A percentile compares a stretch with the other conserved stretches of the same genome.
phyloP scores from a whole-genome alignment of 208 protist genomes.

The Herpetomonas muscarum region DNA sequence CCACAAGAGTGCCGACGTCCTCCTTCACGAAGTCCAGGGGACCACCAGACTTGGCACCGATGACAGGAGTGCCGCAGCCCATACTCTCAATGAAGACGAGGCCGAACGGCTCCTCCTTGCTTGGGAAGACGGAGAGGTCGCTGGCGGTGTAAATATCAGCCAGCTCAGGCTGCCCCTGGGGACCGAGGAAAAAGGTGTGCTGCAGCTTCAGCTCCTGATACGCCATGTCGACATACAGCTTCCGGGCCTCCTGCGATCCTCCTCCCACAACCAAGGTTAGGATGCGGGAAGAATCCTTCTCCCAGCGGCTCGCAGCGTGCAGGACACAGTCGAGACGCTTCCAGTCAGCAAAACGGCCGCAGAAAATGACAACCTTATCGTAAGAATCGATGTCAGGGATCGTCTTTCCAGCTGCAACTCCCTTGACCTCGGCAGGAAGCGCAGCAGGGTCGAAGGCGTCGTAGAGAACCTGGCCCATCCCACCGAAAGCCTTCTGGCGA shows the following conservation, averaged over 20 bases:
- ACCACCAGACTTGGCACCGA: constrained; percentile 72
- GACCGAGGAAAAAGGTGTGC: constrained; percentile 68
- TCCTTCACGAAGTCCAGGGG: constrained; percentile 74
- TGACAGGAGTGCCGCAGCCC: constrained; percentile 73
- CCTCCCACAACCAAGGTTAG: constrained; percentile 58
- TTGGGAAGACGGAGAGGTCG: constrained; percentile 66
- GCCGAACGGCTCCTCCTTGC: constrained; percentile 75
- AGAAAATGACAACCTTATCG: constrained; percentile 65
- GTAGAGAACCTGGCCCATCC: constrained; percentile 57
- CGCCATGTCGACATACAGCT: constrained; percentile 60
- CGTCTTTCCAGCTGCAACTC: constrained; percentile 22
- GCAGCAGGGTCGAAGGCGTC: constrained; percentile 33
- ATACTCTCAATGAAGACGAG: constrained; percentile 83
- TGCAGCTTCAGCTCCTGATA: constrained; percentile 51
- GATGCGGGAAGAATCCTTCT: constrained; percentile 45
- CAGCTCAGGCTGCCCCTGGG: constrained; percentile 53
- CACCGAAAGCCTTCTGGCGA: constrained; percentile 50
- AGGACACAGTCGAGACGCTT: constrained; percentile 68
- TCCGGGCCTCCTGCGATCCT: constrained; percentile 48
- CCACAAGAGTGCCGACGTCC: constrained; percentile 56
- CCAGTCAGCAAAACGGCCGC: constrained; percentile 76
- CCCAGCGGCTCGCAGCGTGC: constrained; percentile 46
- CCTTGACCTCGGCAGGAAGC: constrained; percentile 22
- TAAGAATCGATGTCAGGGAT: constrained; percentile 54
- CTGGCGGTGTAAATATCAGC: constrained; percentile 57